A percentile compares a stretch with the other conserved stretches of the same genome.
These are phyloP conservation scores for Aspergillus affinis DNA, from an alignment of 495 filamentous ascomycete species.

Conservation along the genomic window DNA sequence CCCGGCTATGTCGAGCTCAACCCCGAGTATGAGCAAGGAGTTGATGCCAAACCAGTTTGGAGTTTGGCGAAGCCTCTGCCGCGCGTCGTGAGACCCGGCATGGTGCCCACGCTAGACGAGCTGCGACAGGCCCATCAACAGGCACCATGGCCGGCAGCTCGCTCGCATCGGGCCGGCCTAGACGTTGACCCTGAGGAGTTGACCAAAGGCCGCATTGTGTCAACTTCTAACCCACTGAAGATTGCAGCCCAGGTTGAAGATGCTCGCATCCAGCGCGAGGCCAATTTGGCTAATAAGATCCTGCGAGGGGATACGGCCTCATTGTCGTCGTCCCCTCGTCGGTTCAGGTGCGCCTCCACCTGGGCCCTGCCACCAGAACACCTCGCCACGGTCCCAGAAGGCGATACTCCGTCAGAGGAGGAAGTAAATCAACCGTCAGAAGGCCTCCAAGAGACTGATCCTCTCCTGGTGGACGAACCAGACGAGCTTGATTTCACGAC, in stretches of 20 bases:
- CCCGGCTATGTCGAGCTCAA: constrained; percentile 47
- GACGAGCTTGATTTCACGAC: constrained; percentile 18
- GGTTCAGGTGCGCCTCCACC: constrained; percentile 23
- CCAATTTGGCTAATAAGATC: constrained; percentile 40
- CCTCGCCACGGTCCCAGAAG: constrained; percentile 31
- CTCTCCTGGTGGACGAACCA: constrained; percentile 16
- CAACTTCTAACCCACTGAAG: constrained; percentile 33
- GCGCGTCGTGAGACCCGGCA: constrained; percentile 45
- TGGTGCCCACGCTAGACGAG: constrained; percentile 43
- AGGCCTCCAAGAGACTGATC: constrained; percentile 8
- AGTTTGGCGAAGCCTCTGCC: constrained; percentile 51
- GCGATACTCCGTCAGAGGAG: constrained; percentile 14
- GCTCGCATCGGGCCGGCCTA: constrained; percentile 37
- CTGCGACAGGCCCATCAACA: constrained; percentile 30
- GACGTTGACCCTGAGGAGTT: constrained; percentile 42
- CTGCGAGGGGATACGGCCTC: constrained; percentile 29
- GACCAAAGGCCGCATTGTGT: constrained; percentile 35
- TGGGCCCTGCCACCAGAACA: constrained; percentile 21
- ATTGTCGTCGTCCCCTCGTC: constrained; percentile 30
- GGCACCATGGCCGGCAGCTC: constrained; percentile 32
- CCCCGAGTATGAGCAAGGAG: constrained; percentile 42
- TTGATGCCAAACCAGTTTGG: constrained; percentile 47
- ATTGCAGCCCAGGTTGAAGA: constrained; percentile 46
- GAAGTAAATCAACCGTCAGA: constrained; percentile 3
- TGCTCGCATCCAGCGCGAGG: constrained; percentile 42